Evolutionary conservation across 2,329 filamentous ascomycete genomes (phyloP), one percentile per base, ranked within the genome.

Genomic region (Colletotrichum agaves): DNA sequence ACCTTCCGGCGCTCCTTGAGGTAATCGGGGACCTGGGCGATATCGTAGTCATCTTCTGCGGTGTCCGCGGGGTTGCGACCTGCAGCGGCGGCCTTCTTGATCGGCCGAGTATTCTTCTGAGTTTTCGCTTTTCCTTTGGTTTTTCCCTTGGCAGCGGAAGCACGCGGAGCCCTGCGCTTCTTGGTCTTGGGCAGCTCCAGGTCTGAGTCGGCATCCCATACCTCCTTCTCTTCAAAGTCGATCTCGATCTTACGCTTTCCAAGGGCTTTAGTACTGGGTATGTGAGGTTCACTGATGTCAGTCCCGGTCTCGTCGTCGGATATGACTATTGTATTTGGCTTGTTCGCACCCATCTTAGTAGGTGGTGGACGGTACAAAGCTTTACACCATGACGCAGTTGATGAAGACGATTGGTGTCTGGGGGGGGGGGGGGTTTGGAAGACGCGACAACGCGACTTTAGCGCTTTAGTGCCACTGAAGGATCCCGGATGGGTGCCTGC

Each of bases 11-110:
- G 87, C 21, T 86, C 79, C 70, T 86, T 84, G 31, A 97, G 76
- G 75, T 97, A 95, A 19, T 91, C 88, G 0, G 94, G 94, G 3
- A 96, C 83, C 50, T 87, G 84, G 21, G 87, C 83, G 4, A 85
- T 83, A 7, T 87, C 84, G 3, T 81, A 72, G 53, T 82, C 80
- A 2, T 80, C 79, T 53, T 75, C 80, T 53, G 75, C 80, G 43
- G 77, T 73, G 3, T 76, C 71, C 6, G 78, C 72, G 64, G 76
- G 75, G 12, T 76, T 70, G 0, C 69, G 46, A 3, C 35, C 50
- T 31, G 71, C 71, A 23, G 74, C 64, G 1, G 55, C 5, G 12
- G 65, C 69, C 19, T 74, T 75, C 63, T 73, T 75, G 75, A 44
- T 78, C 12, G 13, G 3, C 75, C 71, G 55, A 73, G 75, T 4